Evolutionary conservation across 169 alveolate genomes (phyloP).

Genomic region (Cryptosporidium meleagridis): DNA sequence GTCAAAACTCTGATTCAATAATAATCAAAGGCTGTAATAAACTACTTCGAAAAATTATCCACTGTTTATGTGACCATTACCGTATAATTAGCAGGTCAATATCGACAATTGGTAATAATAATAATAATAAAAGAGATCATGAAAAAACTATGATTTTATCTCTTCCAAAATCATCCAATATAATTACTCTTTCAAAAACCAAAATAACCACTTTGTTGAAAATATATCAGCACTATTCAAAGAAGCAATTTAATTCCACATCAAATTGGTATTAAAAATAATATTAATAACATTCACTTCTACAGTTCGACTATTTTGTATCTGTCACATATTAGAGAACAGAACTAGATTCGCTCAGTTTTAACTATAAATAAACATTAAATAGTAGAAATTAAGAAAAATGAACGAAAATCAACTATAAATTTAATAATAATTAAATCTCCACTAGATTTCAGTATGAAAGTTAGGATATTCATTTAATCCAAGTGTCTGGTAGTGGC

Average conservation of each 20-base stretch:
- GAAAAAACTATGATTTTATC: conserved; percentile 6
- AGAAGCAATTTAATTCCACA: neutral
- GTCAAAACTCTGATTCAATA: neutral
- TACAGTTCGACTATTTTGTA: neutral
- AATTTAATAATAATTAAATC: neutral
- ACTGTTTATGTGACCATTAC: conserved; percentile 3
- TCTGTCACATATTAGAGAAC: too few relatives aligned
- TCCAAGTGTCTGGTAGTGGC: conserved; percentile 76
- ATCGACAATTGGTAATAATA: neutral
- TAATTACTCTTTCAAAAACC: neutral
- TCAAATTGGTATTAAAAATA: neutral
- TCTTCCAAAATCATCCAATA: neutral
- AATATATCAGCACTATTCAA: neutral
- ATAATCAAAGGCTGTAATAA: conserved; percentile 21
- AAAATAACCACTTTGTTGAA: neutral
- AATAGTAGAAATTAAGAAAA: neutral
- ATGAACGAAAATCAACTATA: neutral
- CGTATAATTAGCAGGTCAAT: conserved; percentile 6
- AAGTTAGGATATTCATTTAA: neutral
- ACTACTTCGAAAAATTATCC: conserved; percentile 25
- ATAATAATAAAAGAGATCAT: too few relatives aligned
- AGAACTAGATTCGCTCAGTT: neutral
- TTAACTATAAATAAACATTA: neutral
- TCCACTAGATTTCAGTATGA: neutral
- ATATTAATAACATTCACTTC: too few relatives aligned